Conservation (phyloP, 2,329 filamentous ascomycete species). For the Aspergillus niger region DNA sequence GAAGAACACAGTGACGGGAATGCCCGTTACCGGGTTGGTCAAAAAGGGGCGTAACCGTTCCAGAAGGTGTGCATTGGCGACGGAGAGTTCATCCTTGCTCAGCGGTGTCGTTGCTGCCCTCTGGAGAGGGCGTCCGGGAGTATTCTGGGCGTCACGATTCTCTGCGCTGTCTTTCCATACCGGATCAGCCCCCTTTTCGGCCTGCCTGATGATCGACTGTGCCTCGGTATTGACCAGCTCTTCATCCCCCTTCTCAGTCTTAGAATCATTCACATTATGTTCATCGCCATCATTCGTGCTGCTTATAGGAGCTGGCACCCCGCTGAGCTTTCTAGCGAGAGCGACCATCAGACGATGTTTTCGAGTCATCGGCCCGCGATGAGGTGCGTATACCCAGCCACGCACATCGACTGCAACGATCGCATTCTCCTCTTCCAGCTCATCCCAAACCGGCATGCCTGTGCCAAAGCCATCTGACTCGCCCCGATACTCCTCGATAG, state of each 20-base stretch:
- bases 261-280: conserved; percentile 20
- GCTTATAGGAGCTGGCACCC: conserved; percentile 69
- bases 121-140: conserved; percentile 30
- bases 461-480: conserved; percentile 56
- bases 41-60: conserved; percentile 85
- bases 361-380: conserved; percentile 78
- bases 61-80: conserved; percentile 86
- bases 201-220: conserved; percentile 71
- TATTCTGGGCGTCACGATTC: conserved; percentile 18
- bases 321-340: conserved; percentile 82
- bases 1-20: conserved; percentile 89
- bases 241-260: conserved; percentile 51
- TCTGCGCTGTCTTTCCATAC: conserved; percentile 70
- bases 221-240: conserved; percentile 74
- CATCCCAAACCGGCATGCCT: conserved; percentile 77
- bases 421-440: conserved; percentile 77
- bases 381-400: conserved; percentile 91
- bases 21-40: conserved; percentile 74
- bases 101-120: conserved; percentile 54
- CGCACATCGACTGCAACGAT: conserved; percentile 92
- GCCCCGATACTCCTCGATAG: conserved; percentile 45
- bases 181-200: conserved; percentile 69
- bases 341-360: conserved; percentile 86
- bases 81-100: conserved; percentile 71
- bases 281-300: conserved; percentile 32